Evolutionary conservation across 2,329 filamentous ascomycete species (phyloP), one percentile per base, ranked within the genome.

Genomic region (Talaromyces sp.): DNA sequence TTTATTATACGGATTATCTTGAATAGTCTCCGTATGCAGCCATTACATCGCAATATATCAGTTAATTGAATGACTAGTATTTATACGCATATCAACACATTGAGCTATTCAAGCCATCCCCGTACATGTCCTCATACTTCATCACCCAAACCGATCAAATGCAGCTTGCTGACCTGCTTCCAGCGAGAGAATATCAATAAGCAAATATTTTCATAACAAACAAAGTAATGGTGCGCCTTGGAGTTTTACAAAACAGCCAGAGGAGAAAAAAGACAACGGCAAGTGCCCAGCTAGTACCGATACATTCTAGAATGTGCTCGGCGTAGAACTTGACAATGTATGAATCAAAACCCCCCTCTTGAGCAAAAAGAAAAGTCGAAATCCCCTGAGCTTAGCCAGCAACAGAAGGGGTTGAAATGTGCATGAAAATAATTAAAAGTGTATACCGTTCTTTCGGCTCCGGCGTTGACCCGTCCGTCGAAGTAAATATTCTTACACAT

Each of bases 401-500:
- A 52, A 29, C 48, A 29, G 48, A 52, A 29, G 26, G 26, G 11
- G 17, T 46, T 52, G 48, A 27, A 52, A 52, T 52, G 48, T 55
- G n/a, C 53, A 55, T 31, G 35, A 55, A 55, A 38, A 55, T 54
- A 19, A 31, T 24, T 35, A 24, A 24, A 43, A 55, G 31, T 38
- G 56, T 21, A 35, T 50, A 52, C 29, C 21, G 38, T 58, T 29
- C 35, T 51, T 32, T 50, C n/a, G 12, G 38, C 7, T 27, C 50
- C 51, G n/a, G 35, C 32, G 21, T 27, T 41, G 55, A 48, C 54
- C 55, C 52, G 27, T 51, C 21, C 41, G 27, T 35, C 29, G 19
- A 54, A 54, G 19, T 38, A 27, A 50, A 51, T 41, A 55, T 58
- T 55, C 54, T 58, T 61, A 56, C 51, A 61, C 41, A 58, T 51